Evolutionary conservation across 352 stramenopile genomes (phyloP).

Genomic region (Globisporangium camurandrum): DNA sequence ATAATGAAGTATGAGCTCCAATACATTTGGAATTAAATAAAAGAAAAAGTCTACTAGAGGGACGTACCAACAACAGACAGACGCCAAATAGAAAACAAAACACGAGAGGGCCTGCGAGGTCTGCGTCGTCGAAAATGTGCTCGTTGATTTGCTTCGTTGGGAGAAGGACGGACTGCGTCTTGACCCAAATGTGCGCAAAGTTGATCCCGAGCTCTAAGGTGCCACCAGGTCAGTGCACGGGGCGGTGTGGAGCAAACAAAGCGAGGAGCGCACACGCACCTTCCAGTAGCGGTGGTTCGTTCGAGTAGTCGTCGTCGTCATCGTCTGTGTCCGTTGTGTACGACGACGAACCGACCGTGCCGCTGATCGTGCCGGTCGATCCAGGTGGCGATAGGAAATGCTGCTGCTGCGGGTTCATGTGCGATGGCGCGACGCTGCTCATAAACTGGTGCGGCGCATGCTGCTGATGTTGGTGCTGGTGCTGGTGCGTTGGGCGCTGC

Average conservation of each 20-base stretch:
- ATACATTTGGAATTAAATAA: background rate
- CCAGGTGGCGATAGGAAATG: constrained; percentile 17
- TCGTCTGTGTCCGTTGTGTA: constrained; percentile 23
- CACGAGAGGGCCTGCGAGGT: constrained; percentile 92
- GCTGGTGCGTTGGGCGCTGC: constrained; percentile 6
- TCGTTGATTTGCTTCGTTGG: constrained; percentile 88
- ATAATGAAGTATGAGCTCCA: constrained; percentile 1
- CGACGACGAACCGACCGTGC: constrained; percentile 10
- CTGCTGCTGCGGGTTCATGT: no score
- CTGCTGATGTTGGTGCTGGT: background rate
- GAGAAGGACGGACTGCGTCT: constrained; percentile 94
- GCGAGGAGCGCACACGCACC: constrained; percentile 18
- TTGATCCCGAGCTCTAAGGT: constrained; percentile 93
- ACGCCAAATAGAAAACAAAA: constrained; percentile 93
- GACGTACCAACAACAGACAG: constrained; percentile 87
- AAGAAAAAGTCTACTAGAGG: background rate
- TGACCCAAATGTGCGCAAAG: constrained; percentile 95
- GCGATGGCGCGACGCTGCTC: background rate
- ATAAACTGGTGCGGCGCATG: constrained; percentile 1
- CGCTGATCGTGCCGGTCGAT: constrained; percentile 12
- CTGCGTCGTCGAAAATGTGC: constrained; percentile 87
- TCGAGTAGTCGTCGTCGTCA: constrained; percentile 91
- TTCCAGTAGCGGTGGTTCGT: constrained; percentile 96
- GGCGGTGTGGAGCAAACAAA: background rate
- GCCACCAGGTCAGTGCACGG: background rate